Conservation (phyloP, 495 filamentous ascomycete genomes). For the Coniosporium apollinis region DNA sequence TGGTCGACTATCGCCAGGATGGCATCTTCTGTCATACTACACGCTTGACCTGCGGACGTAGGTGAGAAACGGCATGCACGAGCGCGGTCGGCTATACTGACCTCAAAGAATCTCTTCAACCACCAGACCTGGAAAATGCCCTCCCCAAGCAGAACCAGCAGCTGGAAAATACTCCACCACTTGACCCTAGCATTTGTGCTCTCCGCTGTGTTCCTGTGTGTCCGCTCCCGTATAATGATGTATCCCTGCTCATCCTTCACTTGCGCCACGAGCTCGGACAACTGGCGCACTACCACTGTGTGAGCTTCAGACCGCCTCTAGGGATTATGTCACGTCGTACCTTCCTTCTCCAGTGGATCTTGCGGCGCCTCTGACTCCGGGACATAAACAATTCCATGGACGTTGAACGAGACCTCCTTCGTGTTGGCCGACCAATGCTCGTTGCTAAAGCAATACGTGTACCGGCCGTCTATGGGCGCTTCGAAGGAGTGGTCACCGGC, state of each 20-base stretch:
- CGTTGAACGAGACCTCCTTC: constrained; percentile 98
- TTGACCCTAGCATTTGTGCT: constrained; percentile 95
- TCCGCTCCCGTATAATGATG: constrained; percentile 86
- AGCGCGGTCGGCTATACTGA: too few species aligned
- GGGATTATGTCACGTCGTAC: constrained; percentile 26
- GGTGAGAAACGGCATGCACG: too few species aligned
- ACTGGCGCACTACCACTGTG: constrained; percentile 48
- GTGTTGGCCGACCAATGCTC: constrained; percentile 82
- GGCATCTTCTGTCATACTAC: too few species aligned
- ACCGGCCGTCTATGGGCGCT: constrained; percentile 71
- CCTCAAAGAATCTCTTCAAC: constrained; percentile 97
- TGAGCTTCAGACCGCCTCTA: constrained; percentile 4
- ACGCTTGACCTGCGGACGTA: too few species aligned
- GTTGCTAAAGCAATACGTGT: constrained; percentile 96
- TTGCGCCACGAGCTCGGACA: constrained; percentile 73
- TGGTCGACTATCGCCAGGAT: too few species aligned
- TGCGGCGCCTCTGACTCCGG: constrained; percentile 67
- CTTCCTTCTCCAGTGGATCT: constrained; percentile 83
- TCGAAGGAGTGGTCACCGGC: constrained; percentile 89
- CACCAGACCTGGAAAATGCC: constrained; percentile 99
- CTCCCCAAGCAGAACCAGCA: constrained; percentile 76
- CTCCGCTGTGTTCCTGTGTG: constrained; percentile 94
- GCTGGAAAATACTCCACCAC: constrained; percentile 98
- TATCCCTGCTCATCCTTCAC: constrained; percentile 97
- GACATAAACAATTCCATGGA: constrained; percentile 96